Conservation (phyloP, 176 grass and related monocot genomes). For the Rhynchospora pubera region DNA sequence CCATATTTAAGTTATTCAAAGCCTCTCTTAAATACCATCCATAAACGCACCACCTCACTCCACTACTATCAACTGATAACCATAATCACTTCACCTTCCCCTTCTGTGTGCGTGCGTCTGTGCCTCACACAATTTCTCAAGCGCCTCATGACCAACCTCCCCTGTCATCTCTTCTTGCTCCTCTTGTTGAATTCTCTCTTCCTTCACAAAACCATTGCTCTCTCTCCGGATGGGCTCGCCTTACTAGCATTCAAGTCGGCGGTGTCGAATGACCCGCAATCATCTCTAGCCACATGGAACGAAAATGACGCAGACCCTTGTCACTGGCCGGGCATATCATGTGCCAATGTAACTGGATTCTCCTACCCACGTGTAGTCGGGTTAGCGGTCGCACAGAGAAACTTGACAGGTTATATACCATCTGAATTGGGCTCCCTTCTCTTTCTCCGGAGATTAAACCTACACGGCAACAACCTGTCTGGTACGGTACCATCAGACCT, state of each 20-base stretch:
- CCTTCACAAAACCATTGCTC: slow-evolving; percentile 22
- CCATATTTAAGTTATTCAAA: background rate
- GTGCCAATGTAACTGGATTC: slow-evolving; percentile 45
- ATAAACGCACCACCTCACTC: slow-evolving; percentile 20
- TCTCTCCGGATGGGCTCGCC: slow-evolving; percentile 54
- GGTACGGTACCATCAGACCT: slow-evolving; percentile 45
- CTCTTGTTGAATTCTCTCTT: slow-evolving; percentile 23
- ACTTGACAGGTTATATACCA: slow-evolving; percentile 78
- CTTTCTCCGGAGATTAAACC: slow-evolving; percentile 84
- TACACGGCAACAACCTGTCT: slow-evolving; percentile 61
- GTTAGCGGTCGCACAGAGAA: slow-evolving; percentile 66
- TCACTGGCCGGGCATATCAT: slow-evolving; percentile 61
- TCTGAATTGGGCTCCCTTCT: slow-evolving; percentile 68
- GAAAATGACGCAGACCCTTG: slow-evolving; percentile 61
- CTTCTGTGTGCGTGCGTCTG: background rate
- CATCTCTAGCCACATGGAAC: slow-evolving; percentile 37
- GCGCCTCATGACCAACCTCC: slow-evolving; percentile 25
- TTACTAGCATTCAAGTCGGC: slow-evolving; percentile 80
- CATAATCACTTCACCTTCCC: slow-evolving; percentile 8
- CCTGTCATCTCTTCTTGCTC: slow-evolving; percentile 9
- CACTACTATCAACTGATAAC: slow-evolving; percentile 10
- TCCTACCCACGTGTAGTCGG: slow-evolving; percentile 42
- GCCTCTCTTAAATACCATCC: slow-evolving; percentile 28
- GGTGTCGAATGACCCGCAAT: slow-evolving; percentile 57
- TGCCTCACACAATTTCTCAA: background rate